Conservation (phyloP, 2,329 filamentous ascomycete species). For the Trichoderma semiorbis region DNA sequence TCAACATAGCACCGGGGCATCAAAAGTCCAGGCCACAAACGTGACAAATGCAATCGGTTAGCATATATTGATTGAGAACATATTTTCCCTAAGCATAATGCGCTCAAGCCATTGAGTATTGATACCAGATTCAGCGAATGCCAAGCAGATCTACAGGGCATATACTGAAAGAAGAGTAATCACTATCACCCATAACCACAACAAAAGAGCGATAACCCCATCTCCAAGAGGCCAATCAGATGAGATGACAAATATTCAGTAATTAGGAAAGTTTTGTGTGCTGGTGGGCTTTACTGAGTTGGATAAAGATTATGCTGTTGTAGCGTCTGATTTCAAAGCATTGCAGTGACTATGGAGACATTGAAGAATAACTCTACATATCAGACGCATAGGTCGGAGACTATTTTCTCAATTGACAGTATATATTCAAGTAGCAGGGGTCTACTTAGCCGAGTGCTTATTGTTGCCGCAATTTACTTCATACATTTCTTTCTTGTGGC, state of each 20-base stretch:
- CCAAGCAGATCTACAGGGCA: neutral
- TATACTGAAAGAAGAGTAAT: neutral
- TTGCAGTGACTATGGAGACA: neutral
- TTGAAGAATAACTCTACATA: neutral
- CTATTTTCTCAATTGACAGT: neutral
- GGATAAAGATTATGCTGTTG: neutral
- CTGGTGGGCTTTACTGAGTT: neutral
- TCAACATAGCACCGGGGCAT: neutral
- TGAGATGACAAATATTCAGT: neutral
- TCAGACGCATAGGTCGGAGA: neutral
- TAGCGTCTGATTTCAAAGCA: neutral
- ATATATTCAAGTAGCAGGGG: neutral
- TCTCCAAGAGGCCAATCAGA: neutral
- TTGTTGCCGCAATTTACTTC: neutral
- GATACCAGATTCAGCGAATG: neutral
- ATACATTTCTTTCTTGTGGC: neutral
- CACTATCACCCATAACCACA: neutral
- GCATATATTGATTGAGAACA: neutral
- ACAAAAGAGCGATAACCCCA: neutral
- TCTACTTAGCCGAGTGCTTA: neutral
- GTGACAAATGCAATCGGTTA: neutral
- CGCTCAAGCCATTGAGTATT: neutral
- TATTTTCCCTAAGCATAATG: neutral
- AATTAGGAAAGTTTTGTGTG: neutral
- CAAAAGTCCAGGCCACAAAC: neutral